A percentile compares a stretch with the other conserved stretches of the same genome.
These are phyloP conservation scores for Flaveria ramosissima DNA, from an alignment of 129 eudicot species.

Conservation along the genomic window DNA sequence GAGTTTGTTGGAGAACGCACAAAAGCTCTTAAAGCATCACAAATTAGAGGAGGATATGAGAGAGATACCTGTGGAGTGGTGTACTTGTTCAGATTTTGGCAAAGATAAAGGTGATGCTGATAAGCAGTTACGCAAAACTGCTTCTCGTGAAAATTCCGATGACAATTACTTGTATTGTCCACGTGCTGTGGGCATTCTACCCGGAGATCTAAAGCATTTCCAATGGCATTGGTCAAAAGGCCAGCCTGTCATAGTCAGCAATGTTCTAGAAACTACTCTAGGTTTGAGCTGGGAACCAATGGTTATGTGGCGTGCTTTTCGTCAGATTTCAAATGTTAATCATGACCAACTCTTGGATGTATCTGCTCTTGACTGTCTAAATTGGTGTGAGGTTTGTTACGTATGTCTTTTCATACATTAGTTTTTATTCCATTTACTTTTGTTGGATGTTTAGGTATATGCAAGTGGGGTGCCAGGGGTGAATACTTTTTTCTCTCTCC, in stretches of 20 bases:
- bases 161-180: constrained; percentile 72
- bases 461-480: background rate
- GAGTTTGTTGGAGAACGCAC: constrained; percentile 45
- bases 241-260: constrained; percentile 75
- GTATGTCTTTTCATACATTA: background rate
- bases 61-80: constrained; percentile 31
- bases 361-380: constrained; percentile 66
- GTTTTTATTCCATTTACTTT: background rate
- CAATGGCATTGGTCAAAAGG: constrained; percentile 85
- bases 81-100: constrained; percentile 43
- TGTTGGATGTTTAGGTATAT: background rate
- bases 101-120: constrained; percentile 11
- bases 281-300: constrained; percentile 96
- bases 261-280: constrained; percentile 66
- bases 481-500: background rate
- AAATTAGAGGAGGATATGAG: constrained; percentile 28
- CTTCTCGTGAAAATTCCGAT: constrained; percentile 51
- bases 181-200: constrained; percentile 46
- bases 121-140: constrained; percentile 48
- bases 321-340: constrained; percentile 47
- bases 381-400: constrained; percentile 80
- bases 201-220: constrained; percentile 67
- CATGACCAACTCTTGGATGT: constrained; percentile 49
- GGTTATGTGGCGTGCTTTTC: constrained; percentile 99
- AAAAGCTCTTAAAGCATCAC: constrained; percentile 32